Percentiles rank a stretch among this genome's conserved stretches.
phyloP scores from a whole-genome alignment of 306 rosid species.

The Gleditsia sinensis region DNA sequence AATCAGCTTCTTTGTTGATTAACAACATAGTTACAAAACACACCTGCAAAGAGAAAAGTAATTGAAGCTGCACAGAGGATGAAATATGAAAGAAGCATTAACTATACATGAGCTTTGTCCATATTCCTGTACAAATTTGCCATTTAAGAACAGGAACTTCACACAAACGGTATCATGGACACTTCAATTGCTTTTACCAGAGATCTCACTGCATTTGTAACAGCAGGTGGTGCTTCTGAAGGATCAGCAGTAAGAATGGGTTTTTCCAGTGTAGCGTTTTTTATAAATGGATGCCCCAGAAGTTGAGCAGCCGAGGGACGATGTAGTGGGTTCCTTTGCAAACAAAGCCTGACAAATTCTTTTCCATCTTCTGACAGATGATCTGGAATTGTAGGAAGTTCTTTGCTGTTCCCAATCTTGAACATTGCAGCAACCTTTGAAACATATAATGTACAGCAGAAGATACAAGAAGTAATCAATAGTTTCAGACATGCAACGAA shows the following conservation, averaged over 20 bases:
- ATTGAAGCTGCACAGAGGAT: too few species aligned
- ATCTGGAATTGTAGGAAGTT: slow-evolving; percentile 79
- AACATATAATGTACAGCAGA: slow-evolving; percentile 21
- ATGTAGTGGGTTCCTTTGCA: slow-evolving; percentile 69
- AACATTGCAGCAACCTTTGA: slow-evolving; percentile 92
- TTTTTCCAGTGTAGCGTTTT: slow-evolving; percentile 69
- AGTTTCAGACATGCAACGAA: slow-evolving; percentile 37
- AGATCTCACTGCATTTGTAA: slow-evolving; percentile 55
- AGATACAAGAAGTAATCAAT: slow-evolving; percentile 42
- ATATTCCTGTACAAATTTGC: background rate
- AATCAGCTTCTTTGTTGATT: too few species aligned
- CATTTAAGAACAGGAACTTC: background rate
- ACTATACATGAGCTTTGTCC: background rate
- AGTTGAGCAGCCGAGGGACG: slow-evolving; percentile 82
- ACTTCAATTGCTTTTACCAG: slow-evolving; percentile 47
- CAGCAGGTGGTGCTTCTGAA: slow-evolving; percentile 46
- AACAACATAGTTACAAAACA: background rate
- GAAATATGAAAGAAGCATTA: background rate
- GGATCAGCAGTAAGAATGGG: slow-evolving; percentile 37
- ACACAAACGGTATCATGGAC: background rate
- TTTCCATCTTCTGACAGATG: slow-evolving; percentile 84
- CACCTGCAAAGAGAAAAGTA: background rate
- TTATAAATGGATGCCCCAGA: slow-evolving; percentile 90
- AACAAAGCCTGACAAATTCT: slow-evolving; percentile 75
- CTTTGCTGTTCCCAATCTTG: slow-evolving; percentile 83